phyloP scores from a whole-genome alignment of 179 eudicot genomes.

The Silene coronaria region DNA sequence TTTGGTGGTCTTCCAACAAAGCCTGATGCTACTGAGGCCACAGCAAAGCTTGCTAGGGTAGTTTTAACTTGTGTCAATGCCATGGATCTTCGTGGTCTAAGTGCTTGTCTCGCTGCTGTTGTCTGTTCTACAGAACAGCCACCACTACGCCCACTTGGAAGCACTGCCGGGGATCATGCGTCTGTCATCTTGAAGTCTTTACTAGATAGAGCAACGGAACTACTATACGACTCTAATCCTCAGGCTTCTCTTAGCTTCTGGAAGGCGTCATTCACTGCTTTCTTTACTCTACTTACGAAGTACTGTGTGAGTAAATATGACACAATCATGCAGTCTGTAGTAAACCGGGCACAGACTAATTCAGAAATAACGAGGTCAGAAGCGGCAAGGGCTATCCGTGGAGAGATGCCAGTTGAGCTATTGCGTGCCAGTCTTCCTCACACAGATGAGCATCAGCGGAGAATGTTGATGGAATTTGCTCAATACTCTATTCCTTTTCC shows the following conservation, averaged over 20 bases:
- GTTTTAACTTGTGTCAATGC: constrained; percentile 46
- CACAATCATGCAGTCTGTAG: constrained; percentile 50
- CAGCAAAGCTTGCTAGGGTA: constrained; percentile 35
- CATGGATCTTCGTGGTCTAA: constrained; percentile 70
- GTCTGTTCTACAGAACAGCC: constrained; percentile 80
- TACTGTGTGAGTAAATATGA: constrained; percentile 67
- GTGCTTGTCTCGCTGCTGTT: constrained; percentile 82
- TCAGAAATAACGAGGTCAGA: constrained; percentile 37
- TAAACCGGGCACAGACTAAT: constrained; percentile 31
- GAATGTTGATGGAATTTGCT: constrained; percentile 54
- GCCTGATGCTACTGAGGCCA: constrained; percentile 32
- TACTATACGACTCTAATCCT: constrained; percentile 40
- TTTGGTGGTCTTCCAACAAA: constrained; percentile 61
- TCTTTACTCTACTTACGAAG: constrained; percentile 59
- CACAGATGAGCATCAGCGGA: constrained; percentile 56
- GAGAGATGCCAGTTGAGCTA: constrained; percentile 79
- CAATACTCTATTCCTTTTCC: constrained; percentile 45
- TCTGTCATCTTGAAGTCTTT: constrained; percentile 51
- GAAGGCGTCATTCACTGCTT: constrained; percentile 70
- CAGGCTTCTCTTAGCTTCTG: constrained; percentile 48
- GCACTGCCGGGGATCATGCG: constrained; percentile 66
- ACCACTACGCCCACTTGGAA: constrained; percentile 71
- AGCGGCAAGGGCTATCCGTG: constrained; percentile 48
- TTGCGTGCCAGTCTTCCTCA: constrained; percentile 72
- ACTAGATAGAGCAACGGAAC: constrained; percentile 51